phyloP scores from a whole-genome alignment of 805 yeast genomes.

The Zygosaccharomyces bailii region DNA sequence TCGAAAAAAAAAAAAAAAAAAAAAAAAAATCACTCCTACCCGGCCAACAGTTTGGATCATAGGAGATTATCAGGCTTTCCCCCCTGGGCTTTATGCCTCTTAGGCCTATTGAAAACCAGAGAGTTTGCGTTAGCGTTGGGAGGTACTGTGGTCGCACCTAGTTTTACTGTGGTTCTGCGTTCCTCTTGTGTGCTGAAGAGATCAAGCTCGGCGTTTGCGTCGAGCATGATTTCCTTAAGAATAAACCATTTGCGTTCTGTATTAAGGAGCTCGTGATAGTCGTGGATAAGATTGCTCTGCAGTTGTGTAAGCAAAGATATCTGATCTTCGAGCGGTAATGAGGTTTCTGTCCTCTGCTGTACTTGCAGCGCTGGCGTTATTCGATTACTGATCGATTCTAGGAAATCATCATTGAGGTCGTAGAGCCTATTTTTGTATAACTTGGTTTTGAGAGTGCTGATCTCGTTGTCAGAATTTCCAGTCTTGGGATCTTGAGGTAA shows the following conservation, averaged over 20 bases:
- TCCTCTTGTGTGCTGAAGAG: slow-evolving; percentile 27
- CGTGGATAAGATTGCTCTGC: slow-evolving; percentile 19
- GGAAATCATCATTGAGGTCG: slow-evolving; percentile 29
- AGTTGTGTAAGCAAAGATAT: slow-evolving; percentile 22
- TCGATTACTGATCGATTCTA: slow-evolving; percentile 15
- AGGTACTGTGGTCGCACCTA: slow-evolving; percentile 18
- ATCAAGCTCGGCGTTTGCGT: slow-evolving; percentile 35
- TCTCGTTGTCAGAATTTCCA: slow-evolving; percentile 19
- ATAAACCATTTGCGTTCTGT: slow-evolving; percentile 34
- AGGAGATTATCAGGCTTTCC: slow-evolving; percentile 2
- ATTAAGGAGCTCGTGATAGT: slow-evolving; percentile 21
- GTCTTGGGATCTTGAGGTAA: slow-evolving; percentile 9
- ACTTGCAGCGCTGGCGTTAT: slow-evolving; percentile 2
- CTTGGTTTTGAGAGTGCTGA: slow-evolving; percentile 25
- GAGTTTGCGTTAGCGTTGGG: slow-evolving; percentile 20
- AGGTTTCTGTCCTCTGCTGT: slow-evolving; percentile 1
- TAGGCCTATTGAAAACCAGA: slow-evolving; percentile 22
- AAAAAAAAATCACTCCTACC: slow-evolving; percentile 1
- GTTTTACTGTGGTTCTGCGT: slow-evolving; percentile 11
- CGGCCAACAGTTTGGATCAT: slow-evolving; percentile 1
- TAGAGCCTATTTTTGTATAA: slow-evolving; percentile 29
- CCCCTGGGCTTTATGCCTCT: slow-evolving; percentile 12
- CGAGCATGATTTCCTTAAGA: slow-evolving; percentile 31
- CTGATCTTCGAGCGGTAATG: slow-evolving; percentile 15
- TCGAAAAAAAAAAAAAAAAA: slow-evolving; percentile 3